These are phyloP conservation scores for Laetiporus sulphureus DNA, from an alignment of 1,284 basidiomycete genomes.

Conservation along the genomic window DNA sequence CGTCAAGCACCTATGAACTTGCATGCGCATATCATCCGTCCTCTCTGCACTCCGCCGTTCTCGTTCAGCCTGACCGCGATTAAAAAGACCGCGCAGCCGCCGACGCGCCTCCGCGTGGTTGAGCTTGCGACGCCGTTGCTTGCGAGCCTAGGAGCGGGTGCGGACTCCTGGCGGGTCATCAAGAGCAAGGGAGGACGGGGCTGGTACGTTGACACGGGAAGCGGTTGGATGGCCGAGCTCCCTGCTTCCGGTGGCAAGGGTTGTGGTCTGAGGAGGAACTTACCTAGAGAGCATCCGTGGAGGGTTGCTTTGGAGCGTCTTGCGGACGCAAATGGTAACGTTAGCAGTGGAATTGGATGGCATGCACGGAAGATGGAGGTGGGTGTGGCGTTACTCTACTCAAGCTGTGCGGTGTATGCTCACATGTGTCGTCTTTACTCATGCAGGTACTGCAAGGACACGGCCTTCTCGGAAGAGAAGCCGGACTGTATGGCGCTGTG, in stretches of 20 bases:
- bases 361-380: conserved; percentile 98
- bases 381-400: conserved; percentile 24
- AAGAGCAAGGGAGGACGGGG: conserved; percentile 89
- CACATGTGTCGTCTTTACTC: neutral
- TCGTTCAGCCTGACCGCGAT: conserved; percentile 41
- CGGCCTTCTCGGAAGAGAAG: conserved; percentile 88
- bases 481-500: conserved; percentile 89
- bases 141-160: conserved; percentile 66
- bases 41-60: conserved; percentile 76
- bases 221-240: conserved; percentile 58
- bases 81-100: conserved; percentile 35
- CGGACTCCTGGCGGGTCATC: conserved; percentile 82
- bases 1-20: conserved; percentile 57
- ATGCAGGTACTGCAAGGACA: conserved; percentile 72
- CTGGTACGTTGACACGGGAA: conserved; percentile 91
- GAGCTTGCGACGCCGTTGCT: conserved; percentile 80
- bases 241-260: conserved; percentile 22
- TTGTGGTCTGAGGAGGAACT: conserved; percentile 59
- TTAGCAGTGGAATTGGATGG: conserved; percentile 89
- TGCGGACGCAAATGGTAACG: conserved; percentile 83
- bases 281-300: conserved; percentile 59
- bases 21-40: conserved; percentile 69
- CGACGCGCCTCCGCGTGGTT: conserved; percentile 81
- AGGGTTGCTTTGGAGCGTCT: conserved; percentile 64
- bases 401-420: conserved; percentile 1